phyloP scores from a whole-genome alignment of 768 basidiomycete species.

The Royoungia palumana region DNA sequence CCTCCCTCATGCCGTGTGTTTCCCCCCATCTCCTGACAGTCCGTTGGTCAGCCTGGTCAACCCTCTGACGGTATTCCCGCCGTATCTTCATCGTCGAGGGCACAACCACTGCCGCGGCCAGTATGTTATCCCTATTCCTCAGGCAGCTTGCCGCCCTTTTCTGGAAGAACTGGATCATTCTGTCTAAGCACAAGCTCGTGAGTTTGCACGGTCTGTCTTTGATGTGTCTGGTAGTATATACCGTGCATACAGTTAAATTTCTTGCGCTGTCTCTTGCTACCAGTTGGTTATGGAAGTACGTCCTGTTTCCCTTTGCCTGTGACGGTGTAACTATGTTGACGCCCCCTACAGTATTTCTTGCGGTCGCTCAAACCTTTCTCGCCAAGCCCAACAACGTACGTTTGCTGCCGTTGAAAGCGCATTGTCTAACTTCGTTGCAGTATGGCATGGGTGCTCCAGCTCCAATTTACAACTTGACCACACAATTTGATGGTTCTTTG shows the following conservation, averaged over 20 bases:
- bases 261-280: constrained; percentile 58
- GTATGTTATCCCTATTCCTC: constrained; percentile 45
- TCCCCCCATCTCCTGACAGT: too few relatives aligned
- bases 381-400: constrained; percentile 56
- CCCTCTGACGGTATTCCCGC: not conserved
- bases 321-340: constrained; percentile 2
- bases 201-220: constrained; percentile 22
- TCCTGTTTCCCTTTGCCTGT: not conserved
- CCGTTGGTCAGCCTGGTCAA: too few relatives aligned
- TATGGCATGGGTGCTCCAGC: constrained; percentile 60
- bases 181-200: constrained; percentile 64
- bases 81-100: not conserved
- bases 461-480: constrained; percentile 45
- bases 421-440: constrained; percentile 31
- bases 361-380: constrained; percentile 60
- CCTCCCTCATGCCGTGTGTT: not conserved
- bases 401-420: not conserved
- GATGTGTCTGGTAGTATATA: not conserved
- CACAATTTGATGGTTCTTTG: constrained; percentile 51
- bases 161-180: constrained; percentile 74
- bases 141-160: constrained; percentile 58
- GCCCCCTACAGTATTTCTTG: constrained; percentile 45
- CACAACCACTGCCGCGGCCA: not conserved
- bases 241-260: constrained; percentile 46
- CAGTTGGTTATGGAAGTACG: constrained; percentile 54